Percentiles rank a stretch among this genome's conserved stretches.
Evolutionary conservation across 345 rosid genomes (phyloP).

Genomic region (Nasturtium officinale): DNA sequence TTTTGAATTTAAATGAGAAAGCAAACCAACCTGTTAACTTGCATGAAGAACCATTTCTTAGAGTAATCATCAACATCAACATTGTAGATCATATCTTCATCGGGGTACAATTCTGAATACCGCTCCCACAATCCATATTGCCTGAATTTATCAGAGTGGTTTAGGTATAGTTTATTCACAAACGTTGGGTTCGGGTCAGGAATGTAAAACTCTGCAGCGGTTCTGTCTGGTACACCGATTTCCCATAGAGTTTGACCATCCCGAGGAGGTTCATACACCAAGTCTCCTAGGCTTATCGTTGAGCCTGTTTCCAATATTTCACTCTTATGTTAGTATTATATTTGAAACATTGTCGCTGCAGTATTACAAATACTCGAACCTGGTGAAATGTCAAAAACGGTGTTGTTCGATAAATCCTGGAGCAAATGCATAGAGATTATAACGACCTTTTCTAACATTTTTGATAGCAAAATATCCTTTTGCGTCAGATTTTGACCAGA

Average conservation of each 20-base stretch:
- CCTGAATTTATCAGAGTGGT: conserved; percentile 60
- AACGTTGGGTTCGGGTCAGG: conserved; percentile 72
- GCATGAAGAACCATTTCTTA: conserved; percentile 87
- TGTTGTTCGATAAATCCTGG: conserved; percentile 72
- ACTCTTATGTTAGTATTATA: not conserved
- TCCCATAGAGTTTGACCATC: conserved; percentile 90
- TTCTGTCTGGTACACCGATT: conserved; percentile 83
- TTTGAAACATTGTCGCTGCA: not conserved
- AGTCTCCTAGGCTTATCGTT: conserved; percentile 53
- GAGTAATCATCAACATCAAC: conserved; percentile 59
- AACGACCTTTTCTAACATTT: conserved; percentile 54
- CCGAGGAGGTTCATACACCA: conserved; percentile 81
- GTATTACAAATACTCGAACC: conserved; percentile 44
- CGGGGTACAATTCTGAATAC: conserved; percentile 75
- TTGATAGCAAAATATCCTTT: conserved; percentile 63
- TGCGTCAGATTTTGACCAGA: conserved; percentile 70
- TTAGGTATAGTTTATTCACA: conserved; percentile 62
- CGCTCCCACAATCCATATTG: conserved; percentile 98
- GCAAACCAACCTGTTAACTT: conserved; percentile 66
- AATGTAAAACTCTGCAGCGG: conserved; percentile 81
- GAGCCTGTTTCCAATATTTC: conserved; percentile 43
- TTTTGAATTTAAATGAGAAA: not conserved
- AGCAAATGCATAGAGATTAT: conserved; percentile 71
- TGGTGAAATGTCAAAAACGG: conserved; percentile 49
- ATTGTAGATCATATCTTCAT: conserved; percentile 65